Conservation (phyloP, 2,329 filamentous ascomycete genomes). For the Penicillium olsonii region DNA sequence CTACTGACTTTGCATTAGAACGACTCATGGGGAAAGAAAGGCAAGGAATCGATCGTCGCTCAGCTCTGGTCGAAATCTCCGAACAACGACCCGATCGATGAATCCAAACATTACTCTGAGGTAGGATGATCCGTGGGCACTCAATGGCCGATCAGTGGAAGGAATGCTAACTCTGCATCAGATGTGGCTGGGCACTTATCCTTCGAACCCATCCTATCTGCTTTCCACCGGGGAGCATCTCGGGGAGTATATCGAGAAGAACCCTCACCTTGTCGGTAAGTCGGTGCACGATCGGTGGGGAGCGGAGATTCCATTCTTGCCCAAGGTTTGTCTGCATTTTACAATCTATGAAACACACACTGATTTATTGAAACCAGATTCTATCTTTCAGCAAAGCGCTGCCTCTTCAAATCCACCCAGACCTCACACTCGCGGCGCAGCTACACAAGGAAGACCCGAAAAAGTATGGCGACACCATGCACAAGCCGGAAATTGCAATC, state of each 20-base stretch:
- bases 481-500: constrained; percentile 79
- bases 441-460: constrained; percentile 66
- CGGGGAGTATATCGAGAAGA: constrained; percentile 64
- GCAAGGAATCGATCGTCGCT: constrained; percentile 66
- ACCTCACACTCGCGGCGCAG: constrained; percentile 65
- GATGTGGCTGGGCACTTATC: constrained; percentile 79
- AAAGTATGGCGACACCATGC: constrained; percentile 70
- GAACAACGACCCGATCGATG: constrained; percentile 64
- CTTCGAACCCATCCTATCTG: constrained; percentile 66
- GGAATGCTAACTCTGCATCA: constrained; percentile 15
- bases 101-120: constrained; percentile 65
- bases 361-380: constrained; percentile 46
- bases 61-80: constrained; percentile 66
- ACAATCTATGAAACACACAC: not conserved
- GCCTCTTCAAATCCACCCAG: constrained; percentile 72
- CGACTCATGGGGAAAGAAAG: constrained; percentile 72
- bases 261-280: constrained; percentile 65
- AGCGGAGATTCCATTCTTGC: constrained; percentile 68
- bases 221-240: constrained; percentile 64
- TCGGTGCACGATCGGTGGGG: constrained; percentile 63
- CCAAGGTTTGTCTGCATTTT: constrained; percentile 56
- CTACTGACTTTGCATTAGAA: constrained; percentile 40
- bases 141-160: no score
- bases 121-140: no score
- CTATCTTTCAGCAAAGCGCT: constrained; percentile 75